These are phyloP conservation scores for Irpex rosettiformis DNA, from an alignment of 1,284 basidiomycete genomes.

Conservation along the genomic window DNA sequence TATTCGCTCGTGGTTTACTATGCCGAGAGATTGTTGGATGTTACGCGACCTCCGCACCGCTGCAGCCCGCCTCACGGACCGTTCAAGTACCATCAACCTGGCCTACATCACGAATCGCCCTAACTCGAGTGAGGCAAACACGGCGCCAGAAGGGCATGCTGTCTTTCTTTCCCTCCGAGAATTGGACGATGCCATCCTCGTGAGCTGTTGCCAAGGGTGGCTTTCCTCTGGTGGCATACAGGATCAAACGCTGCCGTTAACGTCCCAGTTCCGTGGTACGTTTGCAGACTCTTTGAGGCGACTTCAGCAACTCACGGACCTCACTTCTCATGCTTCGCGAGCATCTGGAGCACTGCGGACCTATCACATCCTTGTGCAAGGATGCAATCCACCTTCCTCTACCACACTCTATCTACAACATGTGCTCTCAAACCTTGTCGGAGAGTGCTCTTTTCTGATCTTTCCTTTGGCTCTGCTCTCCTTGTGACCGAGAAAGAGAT, in stretches of 20 bases:
- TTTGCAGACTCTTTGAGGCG: background rate
- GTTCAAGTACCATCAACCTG: conserved; percentile 5
- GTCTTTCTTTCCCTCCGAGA: conserved; percentile 12
- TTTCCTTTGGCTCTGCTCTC: conserved; percentile 3
- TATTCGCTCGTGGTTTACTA: background rate
- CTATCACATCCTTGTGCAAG: background rate
- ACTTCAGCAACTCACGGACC: background rate
- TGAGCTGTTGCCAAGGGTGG: conserved; percentile 14
- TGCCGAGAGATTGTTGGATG: background rate
- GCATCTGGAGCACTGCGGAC: background rate
- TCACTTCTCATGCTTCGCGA: conserved; percentile 1
- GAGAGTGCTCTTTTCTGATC: conserved; percentile 5
- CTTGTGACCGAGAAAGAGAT: conserved; percentile 5
- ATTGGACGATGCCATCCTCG: conserved; percentile 15
- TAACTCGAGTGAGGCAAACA: conserved; percentile 1
- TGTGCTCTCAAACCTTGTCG: background rate
- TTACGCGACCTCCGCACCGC: background rate
- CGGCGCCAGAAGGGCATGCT: conserved; percentile 10
- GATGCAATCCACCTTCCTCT: conserved; percentile 1
- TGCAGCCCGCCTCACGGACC: conserved; percentile 9
- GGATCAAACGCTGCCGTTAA: conserved; percentile 5
- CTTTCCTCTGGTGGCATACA: conserved; percentile 1
- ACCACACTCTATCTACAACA: background rate
- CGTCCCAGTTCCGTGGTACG: conserved; percentile 2
- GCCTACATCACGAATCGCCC: background rate